These are phyloP conservation scores for Penicillium robsamsonii DNA, from an alignment of 495 filamentous ascomycete species.

Conservation along the genomic window DNA sequence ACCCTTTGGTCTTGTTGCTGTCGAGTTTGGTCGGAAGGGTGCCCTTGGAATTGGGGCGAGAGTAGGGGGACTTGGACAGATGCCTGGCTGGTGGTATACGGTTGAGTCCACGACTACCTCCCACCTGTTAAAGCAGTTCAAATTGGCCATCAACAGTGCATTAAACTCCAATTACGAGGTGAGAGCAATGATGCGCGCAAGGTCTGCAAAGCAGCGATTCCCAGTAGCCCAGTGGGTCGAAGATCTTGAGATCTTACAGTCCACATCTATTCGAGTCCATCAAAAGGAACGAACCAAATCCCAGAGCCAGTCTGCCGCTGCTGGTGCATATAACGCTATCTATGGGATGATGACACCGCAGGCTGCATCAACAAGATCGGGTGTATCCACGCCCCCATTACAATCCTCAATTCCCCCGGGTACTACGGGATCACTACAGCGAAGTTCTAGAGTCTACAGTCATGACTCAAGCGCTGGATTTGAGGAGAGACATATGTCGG, in stretches of 20 bases:
- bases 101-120: slow-evolving; percentile 67
- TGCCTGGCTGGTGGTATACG: slow-evolving; percentile 76
- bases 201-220: slow-evolving; percentile 75
- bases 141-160: slow-evolving; percentile 63
- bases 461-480: slow-evolving; percentile 40
- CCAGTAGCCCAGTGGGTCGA: slow-evolving; percentile 69
- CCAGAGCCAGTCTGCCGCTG: slow-evolving; percentile 28
- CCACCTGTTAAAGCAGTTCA: slow-evolving; percentile 72
- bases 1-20: slow-evolving; percentile 78
- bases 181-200: slow-evolving; percentile 68
- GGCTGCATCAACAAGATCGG: slow-evolving; percentile 30
- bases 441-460: slow-evolving; percentile 50
- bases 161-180: slow-evolving; percentile 58
- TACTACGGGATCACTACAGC: slow-evolving; percentile 37
- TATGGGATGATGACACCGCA: slow-evolving; percentile 43
- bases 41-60: slow-evolving; percentile 70
- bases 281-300: slow-evolving; percentile 39
- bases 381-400: slow-evolving; percentile 48
- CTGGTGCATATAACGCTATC: slow-evolving; percentile 40
- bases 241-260: slow-evolving; percentile 60
- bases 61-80: slow-evolving; percentile 68
- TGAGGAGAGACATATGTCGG: slow-evolving; percentile 36
- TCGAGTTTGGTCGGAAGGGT: slow-evolving; percentile 77
- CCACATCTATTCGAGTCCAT: slow-evolving; percentile 52
- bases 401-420: slow-evolving; percentile 47